A percentile compares a stretch with the other conserved stretches of the same genome.
Conservation (phyloP, 768 basidiomycete genomes). For the Leccinum broughii region DNA sequence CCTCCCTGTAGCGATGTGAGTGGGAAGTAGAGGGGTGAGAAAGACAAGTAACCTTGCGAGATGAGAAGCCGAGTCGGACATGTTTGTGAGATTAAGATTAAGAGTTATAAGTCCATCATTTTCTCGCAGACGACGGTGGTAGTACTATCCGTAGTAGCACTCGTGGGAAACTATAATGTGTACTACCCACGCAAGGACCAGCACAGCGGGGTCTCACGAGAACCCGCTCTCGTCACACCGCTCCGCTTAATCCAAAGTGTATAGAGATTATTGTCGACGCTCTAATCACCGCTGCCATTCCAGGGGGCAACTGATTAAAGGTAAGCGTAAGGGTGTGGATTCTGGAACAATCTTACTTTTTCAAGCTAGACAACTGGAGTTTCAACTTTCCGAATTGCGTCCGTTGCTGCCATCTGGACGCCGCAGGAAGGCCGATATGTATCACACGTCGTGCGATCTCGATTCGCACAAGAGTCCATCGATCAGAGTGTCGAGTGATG, state of each 20-base stretch:
- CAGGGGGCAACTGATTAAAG: not conserved
- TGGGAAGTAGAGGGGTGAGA: conserved; percentile 3
- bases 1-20: conserved; percentile 56
- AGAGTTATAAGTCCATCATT: conserved; percentile 31
- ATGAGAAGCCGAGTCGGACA: conserved; percentile 43
- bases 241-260: not conserved
- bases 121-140: conserved; percentile 6
- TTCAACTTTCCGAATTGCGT: conserved; percentile 1
- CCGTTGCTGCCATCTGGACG: conserved; percentile 1
- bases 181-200: conserved; percentile 1
- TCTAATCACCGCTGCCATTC: conserved; percentile 1
- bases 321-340: not conserved
- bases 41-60: conserved; percentile 34
- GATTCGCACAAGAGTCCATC: not conserved
- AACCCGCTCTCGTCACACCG: not conserved
- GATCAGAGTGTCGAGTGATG: conserved; percentile 1
- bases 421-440: conserved; percentile 1
- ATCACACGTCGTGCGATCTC: not conserved
- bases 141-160: conserved; percentile 2
- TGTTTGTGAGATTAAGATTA: conserved; percentile 22
- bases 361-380: conserved; percentile 1
- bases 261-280: not conserved
- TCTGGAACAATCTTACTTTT: conserved; percentile 16
- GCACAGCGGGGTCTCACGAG: not conserved
- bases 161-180: conserved; percentile 25